Base-by-base conservation (phyloP, 1,284 basidiomycete genomes). In the Boletus coffeatus region DNA sequence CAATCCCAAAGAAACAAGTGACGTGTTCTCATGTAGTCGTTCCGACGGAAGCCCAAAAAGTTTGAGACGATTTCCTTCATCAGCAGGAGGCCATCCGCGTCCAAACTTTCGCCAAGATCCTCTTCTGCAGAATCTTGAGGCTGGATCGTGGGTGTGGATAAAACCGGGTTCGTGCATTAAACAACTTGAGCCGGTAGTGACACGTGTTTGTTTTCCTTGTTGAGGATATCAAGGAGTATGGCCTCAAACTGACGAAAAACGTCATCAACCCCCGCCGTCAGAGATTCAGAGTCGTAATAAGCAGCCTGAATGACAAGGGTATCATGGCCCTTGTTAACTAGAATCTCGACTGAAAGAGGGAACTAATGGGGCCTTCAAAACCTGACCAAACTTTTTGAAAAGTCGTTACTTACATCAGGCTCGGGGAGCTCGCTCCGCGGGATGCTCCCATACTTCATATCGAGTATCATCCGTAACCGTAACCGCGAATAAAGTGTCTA, bases 401-500 rank as follows among this genome's bases (percentile, higher is more conserved):
- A 63, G 32, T 5, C 53, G 10, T 18, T 37, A 70, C 81, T 70
- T 66, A 81, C 81, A 65, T 82, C 81, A 46, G 80, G 75, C 61
- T 77, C 73, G 1, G 80, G 78, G 34, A 80, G 75, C 65, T 80
- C 74, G 59, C 78, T 82, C 61, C 74, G 66, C 14, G 73, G 39
- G 13, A 77, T 61, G 10, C 25, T 69, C 65, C 72, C 74, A 78
- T 18, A 71, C 55, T 52, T 70, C 57, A 56, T 62, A 64, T 21
- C 62, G 56, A 29, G 59, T 65, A 3, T 68, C 59, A 18, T 76
- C 72, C 58, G 78, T 75, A 43, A 78, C 69, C 10, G 79, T 78
- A 16, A 81, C 71, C 8, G 80, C 82, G 62, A 83, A 82, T 36
- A 83, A 62, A 8, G 76, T 70, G 55, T 82, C 80, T 59, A 83